These are phyloP conservation scores for Piper longum DNA, from an alignment of 164 flowering plant genomes.

Conservation along the genomic window DNA sequence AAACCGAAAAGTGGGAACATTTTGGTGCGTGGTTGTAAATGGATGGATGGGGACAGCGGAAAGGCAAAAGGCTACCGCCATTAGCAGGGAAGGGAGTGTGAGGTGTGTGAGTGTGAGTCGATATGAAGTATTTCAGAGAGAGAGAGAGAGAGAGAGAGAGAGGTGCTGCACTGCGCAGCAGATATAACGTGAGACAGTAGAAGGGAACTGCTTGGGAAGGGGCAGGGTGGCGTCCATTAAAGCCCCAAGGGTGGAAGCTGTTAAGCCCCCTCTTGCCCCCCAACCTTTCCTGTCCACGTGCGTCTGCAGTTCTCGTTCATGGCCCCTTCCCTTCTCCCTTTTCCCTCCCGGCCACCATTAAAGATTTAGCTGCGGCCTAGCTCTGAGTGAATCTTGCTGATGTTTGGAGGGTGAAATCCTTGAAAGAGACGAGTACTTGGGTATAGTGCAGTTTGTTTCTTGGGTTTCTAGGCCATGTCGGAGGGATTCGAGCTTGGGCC, in stretches of 20 bases:
- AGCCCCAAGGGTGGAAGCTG: neutral
- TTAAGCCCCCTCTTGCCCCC: neutral
- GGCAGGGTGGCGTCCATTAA: conserved; percentile 1
- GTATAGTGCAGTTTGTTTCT: neutral
- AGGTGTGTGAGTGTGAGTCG: neutral
- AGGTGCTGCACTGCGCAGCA: neutral
- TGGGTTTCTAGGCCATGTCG: neutral
- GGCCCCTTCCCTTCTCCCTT: neutral
- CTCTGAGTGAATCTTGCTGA: too few species aligned
- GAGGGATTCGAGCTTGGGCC: conserved; percentile 10
- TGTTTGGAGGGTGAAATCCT: too few species aligned
- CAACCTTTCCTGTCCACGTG: neutral
- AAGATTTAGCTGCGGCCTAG: too few species aligned
- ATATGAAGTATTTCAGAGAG: neutral
- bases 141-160: neutral
- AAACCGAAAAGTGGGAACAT: too few species aligned
- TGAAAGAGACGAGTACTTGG: too few species aligned
- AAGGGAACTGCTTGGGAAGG: neutral
- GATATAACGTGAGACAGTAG: neutral
- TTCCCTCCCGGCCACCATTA: neutral
- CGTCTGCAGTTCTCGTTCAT: conserved; percentile 1
- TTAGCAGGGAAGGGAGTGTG: too few species aligned
- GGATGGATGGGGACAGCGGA: too few species aligned
- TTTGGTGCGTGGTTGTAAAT: too few species aligned
- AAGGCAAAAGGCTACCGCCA: too few species aligned